Percentiles rank a stretch among this genome's conserved stretches.
Conservation (phyloP, 83 land plant species). For the Picea mariana region DNA sequence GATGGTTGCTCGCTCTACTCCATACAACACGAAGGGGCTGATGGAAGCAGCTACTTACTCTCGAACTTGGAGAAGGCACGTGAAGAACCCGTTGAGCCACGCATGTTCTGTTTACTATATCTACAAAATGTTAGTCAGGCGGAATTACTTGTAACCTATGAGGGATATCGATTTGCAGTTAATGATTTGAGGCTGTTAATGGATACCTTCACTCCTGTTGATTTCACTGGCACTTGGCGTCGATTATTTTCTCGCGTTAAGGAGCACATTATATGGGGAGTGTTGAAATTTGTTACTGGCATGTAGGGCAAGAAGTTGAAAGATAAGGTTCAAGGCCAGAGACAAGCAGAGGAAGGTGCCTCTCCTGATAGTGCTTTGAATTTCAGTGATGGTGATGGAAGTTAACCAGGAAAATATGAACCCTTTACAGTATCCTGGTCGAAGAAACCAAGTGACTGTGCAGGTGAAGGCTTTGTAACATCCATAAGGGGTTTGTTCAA, state of each 20-base stretch:
- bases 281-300: conserved; percentile 86
- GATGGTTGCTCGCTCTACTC: too few relatives aligned
- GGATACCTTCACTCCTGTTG: conserved; percentile 88
- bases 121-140: conserved; percentile 53
- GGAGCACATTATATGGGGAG: conserved; percentile 97
- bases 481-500: conserved; percentile 90
- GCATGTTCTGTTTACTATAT: too few relatives aligned
- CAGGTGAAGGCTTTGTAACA: conserved; percentile 99
- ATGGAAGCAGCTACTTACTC: too few relatives aligned
- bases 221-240: conserved; percentile 94
- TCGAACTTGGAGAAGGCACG: too few relatives aligned
- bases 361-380: conserved; percentile 63
- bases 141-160: conserved; percentile 92
- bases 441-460: conserved; percentile 82
- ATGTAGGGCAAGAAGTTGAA: too few relatives aligned
- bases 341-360: conserved; percentile 34
- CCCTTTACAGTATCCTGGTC: conserved; percentile 53
- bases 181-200: conserved; percentile 86
- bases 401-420: conserved; percentile 52
- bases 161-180: conserved; percentile 93
- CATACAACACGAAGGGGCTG: too few relatives aligned
- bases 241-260: conserved; percentile 86
- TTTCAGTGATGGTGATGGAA: conserved; percentile 82
- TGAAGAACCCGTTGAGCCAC: too few relatives aligned
- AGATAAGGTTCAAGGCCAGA: conserved; percentile 78